Percentiles rank a stretch among this genome's conserved stretches.
phyloP scores from a whole-genome alignment of 1,139 yeast genomes.

The Taphrina confusa region DNA sequence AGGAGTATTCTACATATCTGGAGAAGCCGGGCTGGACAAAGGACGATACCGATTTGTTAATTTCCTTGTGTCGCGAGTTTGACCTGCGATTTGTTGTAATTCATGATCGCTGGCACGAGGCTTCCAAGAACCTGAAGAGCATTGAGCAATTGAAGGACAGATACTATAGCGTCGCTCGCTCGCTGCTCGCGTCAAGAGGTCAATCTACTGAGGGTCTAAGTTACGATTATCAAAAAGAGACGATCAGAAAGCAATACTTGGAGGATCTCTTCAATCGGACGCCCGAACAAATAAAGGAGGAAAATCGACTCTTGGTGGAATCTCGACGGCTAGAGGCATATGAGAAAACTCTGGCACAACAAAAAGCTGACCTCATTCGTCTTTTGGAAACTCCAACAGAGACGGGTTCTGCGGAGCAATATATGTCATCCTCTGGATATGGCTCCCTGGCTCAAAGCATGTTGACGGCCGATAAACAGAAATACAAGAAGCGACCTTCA shows the following conservation, averaged over 20 bases:
- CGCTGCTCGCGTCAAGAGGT: constrained; percentile 49
- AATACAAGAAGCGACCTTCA: constrained; percentile 52
- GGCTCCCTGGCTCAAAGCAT: constrained; percentile 80
- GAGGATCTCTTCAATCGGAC: constrained; percentile 75
- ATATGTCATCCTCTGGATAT: constrained; percentile 83
- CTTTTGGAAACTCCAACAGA: constrained; percentile 87
- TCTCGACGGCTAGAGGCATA: constrained; percentile 91
- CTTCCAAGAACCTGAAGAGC: constrained; percentile 41
- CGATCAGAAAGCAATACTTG: constrained; percentile 76
- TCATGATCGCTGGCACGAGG: constrained; percentile 65
- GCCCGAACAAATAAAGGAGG: constrained; percentile 97
- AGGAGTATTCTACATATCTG: constrained; percentile 58
- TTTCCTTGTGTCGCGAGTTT: constrained; percentile 67
- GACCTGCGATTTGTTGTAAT: constrained; percentile 89
- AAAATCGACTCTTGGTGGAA: constrained; percentile 88
- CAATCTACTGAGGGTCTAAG: constrained; percentile 49
- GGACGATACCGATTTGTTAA: constrained; percentile 74
- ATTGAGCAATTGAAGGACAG: constrained; percentile 82
- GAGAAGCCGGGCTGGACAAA: constrained; percentile 61
- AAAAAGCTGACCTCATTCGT: constrained; percentile 75
- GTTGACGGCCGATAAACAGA: constrained; percentile 72
- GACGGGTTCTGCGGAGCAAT: constrained; percentile 72
- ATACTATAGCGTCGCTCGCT: constrained; percentile 64
- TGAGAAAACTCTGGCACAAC: constrained; percentile 83
- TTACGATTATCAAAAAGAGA: constrained; percentile 68